A percentile compares a stretch with the other conserved stretches of the same genome.
These are phyloP conservation scores for Claviceps cyperi DNA, from an alignment of 2,329 filamentous ascomycete species.

Conservation along the genomic window DNA sequence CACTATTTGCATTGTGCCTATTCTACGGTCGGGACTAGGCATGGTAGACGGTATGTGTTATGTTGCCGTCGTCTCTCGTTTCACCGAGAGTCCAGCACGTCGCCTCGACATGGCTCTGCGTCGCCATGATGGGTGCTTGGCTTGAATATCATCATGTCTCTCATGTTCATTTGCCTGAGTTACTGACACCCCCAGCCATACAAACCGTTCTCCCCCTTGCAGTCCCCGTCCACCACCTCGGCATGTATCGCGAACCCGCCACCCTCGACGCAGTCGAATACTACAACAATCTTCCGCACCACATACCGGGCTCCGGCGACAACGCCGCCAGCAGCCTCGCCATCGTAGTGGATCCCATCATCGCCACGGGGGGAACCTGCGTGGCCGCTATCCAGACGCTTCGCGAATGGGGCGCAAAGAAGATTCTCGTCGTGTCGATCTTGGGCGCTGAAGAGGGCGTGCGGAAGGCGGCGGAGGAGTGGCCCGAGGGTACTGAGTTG, in stretches of 20 bases:
- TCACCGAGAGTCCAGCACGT: background rate
- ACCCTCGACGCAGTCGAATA: slow-evolving; percentile 87
- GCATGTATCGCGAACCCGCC: slow-evolving; percentile 80
- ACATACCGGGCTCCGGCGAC: slow-evolving; percentile 27
- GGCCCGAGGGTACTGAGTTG: slow-evolving; percentile 63
- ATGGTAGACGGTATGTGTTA: slow-evolving; percentile 62
- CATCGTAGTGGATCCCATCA: slow-evolving; percentile 80
- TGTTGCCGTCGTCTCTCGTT: background rate
- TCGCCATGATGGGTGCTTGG: no score
- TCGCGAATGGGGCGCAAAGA: slow-evolving; percentile 79
- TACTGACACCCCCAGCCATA: slow-evolving; percentile 37
- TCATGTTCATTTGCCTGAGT: background rate
- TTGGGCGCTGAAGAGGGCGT: slow-evolving; percentile 62
- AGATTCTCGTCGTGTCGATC: slow-evolving; percentile 62
- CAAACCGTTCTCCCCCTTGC: slow-evolving; percentile 68
- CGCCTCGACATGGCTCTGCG: no score
- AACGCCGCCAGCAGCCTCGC: slow-evolving; percentile 42
- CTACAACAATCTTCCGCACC: slow-evolving; percentile 91
- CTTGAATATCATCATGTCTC: no score
- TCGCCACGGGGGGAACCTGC: slow-evolving; percentile 84
- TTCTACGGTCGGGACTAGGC: slow-evolving; percentile 78
- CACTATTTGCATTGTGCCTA: slow-evolving; percentile 71
- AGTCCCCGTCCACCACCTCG: slow-evolving; percentile 81
- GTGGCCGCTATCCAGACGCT: slow-evolving; percentile 81
- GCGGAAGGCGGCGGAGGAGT: slow-evolving; percentile 55